A percentile compares a stretch with the other conserved stretches of the same genome.
Conservation (phyloP, 345 rosid genomes). For the Raphanus raphanistrum region DNA sequence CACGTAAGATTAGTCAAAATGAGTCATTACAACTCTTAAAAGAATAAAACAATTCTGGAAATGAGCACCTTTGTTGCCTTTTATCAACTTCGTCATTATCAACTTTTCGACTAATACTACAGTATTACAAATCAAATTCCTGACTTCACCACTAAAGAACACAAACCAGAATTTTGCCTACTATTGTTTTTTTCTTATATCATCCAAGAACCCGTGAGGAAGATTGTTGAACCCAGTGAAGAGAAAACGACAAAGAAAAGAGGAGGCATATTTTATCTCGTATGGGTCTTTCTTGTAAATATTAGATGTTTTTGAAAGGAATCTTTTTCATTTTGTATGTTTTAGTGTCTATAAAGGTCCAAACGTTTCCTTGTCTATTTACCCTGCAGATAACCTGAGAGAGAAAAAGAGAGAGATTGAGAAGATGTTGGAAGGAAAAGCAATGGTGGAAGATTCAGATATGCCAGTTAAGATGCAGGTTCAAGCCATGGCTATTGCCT, state of each 20-base stretch:
- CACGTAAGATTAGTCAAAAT: too few relatives aligned
- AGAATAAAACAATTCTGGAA: too few relatives aligned
- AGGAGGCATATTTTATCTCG: slow-evolving; percentile 22
- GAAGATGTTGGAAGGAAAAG: slow-evolving; percentile 77
- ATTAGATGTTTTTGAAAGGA: slow-evolving; percentile 16
- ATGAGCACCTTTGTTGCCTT: too few relatives aligned
- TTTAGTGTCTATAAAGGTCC: slow-evolving; percentile 26
- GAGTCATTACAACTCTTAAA: too few relatives aligned
- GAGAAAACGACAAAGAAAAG: slow-evolving; percentile 22
- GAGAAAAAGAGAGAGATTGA: background rate
- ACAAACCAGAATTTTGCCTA: background rate
- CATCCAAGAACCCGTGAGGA: slow-evolving; percentile 24
- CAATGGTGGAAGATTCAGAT: slow-evolving; percentile 74
- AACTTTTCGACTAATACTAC: too few relatives aligned
- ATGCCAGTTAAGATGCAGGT: slow-evolving; percentile 91
- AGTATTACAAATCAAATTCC: background rate
- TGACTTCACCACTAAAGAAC: background rate
- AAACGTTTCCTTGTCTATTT: slow-evolving; percentile 8
- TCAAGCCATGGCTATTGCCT: slow-evolving; percentile 83
- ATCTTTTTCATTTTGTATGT: slow-evolving; percentile 7
- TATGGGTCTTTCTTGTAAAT: slow-evolving; percentile 19
- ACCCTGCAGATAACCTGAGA: background rate
- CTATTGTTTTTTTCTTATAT: background rate
- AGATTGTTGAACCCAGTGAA: background rate
- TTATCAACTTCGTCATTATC: too few relatives aligned